These are phyloP conservation scores for Cystoderma amianthinum DNA, from an alignment of 768 basidiomycete genomes.

Conservation along the genomic window DNA sequence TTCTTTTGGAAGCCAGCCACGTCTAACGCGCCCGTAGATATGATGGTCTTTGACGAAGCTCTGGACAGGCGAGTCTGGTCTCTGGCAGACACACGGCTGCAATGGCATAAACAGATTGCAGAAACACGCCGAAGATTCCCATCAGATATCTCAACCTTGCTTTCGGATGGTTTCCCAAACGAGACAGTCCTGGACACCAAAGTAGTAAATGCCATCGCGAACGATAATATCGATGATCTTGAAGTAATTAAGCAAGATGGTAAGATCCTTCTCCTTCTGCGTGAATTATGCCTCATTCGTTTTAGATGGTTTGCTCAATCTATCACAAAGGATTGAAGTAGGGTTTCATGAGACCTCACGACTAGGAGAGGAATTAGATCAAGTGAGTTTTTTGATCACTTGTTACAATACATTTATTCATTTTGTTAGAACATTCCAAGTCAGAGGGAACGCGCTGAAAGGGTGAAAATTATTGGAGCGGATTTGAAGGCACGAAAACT, in stretches of 20 bases:
- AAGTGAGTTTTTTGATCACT: slow-evolving; percentile 32
- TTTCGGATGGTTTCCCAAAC: background rate
- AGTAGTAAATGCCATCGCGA: no score
- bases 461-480: slow-evolving; percentile 33
- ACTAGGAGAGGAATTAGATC: slow-evolving; percentile 40
- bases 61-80: slow-evolving; percentile 82
- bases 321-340: slow-evolving; percentile 16
- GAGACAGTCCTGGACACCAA: background rate
- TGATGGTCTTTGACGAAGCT: slow-evolving; percentile 81
- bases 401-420: slow-evolving; percentile 4
- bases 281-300: no score
- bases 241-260: no score
- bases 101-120: slow-evolving; percentile 70
- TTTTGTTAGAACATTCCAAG: slow-evolving; percentile 32
- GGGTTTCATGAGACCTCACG: slow-evolving; percentile 28
- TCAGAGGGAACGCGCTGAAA: slow-evolving; percentile 45
- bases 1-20: no score
- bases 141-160: slow-evolving; percentile 14
- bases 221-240: no score
- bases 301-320: no score
- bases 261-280: no score
- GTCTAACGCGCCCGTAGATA: no score
- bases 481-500: slow-evolving; percentile 47
- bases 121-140: slow-evolving; percentile 62
- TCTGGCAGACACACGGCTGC: slow-evolving; percentile 63